Conservation (phyloP, 2,329 filamentous ascomycete genomes). For the Ambrosiella beaveri region DNA sequence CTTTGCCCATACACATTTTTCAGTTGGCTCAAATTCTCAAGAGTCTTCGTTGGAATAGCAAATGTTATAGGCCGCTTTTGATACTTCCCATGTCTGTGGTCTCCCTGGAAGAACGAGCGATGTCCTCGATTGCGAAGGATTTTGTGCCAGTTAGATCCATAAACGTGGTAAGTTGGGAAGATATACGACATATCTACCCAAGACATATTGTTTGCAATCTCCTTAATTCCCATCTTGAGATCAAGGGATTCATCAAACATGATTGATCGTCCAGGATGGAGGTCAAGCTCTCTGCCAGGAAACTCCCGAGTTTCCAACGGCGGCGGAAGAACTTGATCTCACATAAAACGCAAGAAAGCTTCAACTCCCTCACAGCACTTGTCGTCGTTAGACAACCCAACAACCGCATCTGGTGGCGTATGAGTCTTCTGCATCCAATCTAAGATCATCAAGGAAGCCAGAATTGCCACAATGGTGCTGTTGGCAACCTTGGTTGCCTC, state of each 20-base stretch:
- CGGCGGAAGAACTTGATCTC: conserved; percentile 7
- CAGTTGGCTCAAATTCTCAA: not conserved
- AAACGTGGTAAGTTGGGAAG: not conserved
- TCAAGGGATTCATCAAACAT: not conserved
- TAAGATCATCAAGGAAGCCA: conserved; percentile 3
- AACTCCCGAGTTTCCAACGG: not conserved
- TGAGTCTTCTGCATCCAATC: conserved; percentile 1
- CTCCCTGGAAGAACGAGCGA: conserved; percentile 1
- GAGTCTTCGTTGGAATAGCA: conserved; percentile 3
- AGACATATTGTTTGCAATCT: not conserved
- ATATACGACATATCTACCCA: conserved; percentile 6
- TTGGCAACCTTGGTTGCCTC: not conserved
- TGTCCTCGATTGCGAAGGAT: conserved; percentile 7
- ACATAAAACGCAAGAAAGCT: conserved; percentile 7
- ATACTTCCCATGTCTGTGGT: not conserved
- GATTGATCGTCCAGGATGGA: not conserved
- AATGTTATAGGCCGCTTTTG: conserved; percentile 1
- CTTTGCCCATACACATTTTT: not conserved
- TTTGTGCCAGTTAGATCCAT: conserved; percentile 4
- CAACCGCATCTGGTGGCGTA: not conserved
- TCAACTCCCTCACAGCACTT: not conserved
- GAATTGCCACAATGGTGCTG: not conserved
- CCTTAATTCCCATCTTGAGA: not conserved
- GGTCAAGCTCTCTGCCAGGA: conserved; percentile 4
- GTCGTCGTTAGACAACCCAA: not conserved